These are phyloP conservation scores for Saxophila tyrrhenica DNA, from an alignment of 495 filamentous ascomycete species.

Conservation along the genomic window DNA sequence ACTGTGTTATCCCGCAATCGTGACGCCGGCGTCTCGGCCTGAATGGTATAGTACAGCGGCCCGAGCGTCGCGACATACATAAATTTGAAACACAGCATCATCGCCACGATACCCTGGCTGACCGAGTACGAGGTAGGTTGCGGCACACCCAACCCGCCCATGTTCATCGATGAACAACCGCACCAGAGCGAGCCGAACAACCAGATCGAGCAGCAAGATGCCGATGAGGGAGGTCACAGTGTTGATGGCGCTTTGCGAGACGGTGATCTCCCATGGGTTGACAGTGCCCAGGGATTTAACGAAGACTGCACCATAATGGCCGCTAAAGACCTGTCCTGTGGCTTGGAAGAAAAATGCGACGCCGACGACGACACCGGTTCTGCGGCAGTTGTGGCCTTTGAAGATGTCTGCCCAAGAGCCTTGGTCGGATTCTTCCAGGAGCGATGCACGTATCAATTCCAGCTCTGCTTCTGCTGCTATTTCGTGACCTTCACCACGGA, in stretches of 20 bases:
- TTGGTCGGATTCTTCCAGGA: neutral
- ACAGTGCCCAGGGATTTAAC: neutral
- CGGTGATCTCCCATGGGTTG: neutral
- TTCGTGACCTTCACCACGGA: neutral
- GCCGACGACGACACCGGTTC: neutral
- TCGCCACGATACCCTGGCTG: neutral
- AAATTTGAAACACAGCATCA: neutral
- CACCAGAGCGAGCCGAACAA: neutral
- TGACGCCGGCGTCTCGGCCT: neutral
- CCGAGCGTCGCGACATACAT: neutral
- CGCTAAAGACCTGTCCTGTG: neutral
- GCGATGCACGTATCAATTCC: neutral
- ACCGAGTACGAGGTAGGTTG: neutral
- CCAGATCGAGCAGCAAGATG: constrained; percentile 1
- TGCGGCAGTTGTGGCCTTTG: constrained; percentile 1
- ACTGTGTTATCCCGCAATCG: neutral
- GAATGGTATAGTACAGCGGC: constrained; percentile 1
- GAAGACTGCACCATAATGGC: constrained; percentile 1
- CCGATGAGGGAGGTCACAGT: neutral
- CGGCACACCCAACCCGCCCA: neutral
- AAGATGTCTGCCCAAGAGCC: neutral
- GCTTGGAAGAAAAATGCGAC: constrained; percentile 3
- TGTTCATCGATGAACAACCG: neutral
- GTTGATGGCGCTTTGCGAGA: neutral
- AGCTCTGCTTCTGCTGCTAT: neutral